phyloP scores from a whole-genome alignment of 1,284 basidiomycete genomes.

The Cryptococcus sp. region DNA sequence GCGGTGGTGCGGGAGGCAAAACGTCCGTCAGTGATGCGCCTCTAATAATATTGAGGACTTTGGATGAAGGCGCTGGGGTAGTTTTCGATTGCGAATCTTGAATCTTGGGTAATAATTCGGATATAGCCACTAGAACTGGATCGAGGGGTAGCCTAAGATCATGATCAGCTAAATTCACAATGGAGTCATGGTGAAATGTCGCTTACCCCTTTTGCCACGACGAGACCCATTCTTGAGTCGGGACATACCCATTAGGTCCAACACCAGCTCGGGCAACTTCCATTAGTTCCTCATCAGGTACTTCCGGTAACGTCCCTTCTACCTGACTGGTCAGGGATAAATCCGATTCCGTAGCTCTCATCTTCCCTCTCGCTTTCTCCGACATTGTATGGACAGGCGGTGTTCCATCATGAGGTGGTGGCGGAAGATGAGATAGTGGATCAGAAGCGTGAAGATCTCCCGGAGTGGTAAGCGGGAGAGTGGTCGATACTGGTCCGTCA shows the following conservation, averaged over 20 bases:
- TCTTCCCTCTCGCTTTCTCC: conserved; percentile 83
- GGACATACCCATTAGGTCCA: conserved; percentile 81
- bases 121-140: conserved; percentile 72
- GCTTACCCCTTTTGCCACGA: conserved; percentile 49
- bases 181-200: neutral
- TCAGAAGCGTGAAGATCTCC: conserved; percentile 17
- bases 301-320: conserved; percentile 13
- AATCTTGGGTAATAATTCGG: conserved; percentile 80
- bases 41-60: conserved; percentile 57
- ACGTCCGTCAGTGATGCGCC: conserved; percentile 66
- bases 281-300: conserved; percentile 56
- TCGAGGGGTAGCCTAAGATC: conserved; percentile 61
- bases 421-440: conserved; percentile 11
- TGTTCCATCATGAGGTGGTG: neutral
- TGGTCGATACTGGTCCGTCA: neutral
- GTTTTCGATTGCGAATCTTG: conserved; percentile 65
- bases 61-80: conserved; percentile 39
- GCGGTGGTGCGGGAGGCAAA: conserved; percentile 63
- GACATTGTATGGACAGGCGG: conserved; percentile 48
- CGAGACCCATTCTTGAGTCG: conserved; percentile 86
- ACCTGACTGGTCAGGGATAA: conserved; percentile 7
- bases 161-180: neutral
- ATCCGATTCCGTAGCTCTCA: conserved; percentile 57
- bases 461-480: conserved; percentile 19
- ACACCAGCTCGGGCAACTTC: conserved; percentile 61